These are phyloP conservation scores for Xylariaceae sp. DNA, from an alignment of 2,329 filamentous ascomycete species.

Conservation along the genomic window DNA sequence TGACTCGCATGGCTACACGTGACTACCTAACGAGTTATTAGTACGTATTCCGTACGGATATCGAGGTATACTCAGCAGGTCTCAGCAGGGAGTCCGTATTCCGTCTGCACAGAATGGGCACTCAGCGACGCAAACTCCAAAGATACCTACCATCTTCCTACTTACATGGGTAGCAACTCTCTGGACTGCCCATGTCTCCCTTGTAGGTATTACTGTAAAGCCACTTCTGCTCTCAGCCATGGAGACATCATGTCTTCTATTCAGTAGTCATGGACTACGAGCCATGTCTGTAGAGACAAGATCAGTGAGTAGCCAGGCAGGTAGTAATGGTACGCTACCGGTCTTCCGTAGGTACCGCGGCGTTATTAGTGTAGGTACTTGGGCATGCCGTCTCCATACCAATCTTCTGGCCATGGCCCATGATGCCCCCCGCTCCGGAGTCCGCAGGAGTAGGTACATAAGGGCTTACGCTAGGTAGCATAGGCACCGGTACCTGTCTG, in stretches of 20 bases:
- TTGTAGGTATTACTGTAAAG: too few relatives aligned
- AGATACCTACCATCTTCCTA: too few relatives aligned
- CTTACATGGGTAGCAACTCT: too few relatives aligned
- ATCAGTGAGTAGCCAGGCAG: neutral
- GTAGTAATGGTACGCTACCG: neutral
- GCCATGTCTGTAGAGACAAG: neutral
- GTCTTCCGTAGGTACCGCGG: neutral
- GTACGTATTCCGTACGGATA: neutral
- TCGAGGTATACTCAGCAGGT: neutral
- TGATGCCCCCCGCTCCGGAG: neutral
- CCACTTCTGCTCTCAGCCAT: too few relatives aligned
- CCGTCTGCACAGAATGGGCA: too few relatives aligned
- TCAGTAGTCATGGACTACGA: too few relatives aligned
- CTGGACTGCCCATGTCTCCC: too few relatives aligned
- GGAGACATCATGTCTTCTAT: too few relatives aligned
- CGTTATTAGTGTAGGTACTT: neutral
- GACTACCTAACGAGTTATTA: neutral
- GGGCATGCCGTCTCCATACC: neutral
- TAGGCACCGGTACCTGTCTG: neutral
- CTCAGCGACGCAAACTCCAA: too few relatives aligned
- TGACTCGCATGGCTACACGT: slow-evolving; percentile 3
- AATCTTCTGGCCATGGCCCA: neutral
- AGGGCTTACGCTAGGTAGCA: neutral
- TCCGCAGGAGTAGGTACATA: neutral
- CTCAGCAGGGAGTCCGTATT: neutral